Base-by-base conservation (phyloP, 1,139 yeast genomes). In the Scheffersomyces cryptocercus region DNA sequence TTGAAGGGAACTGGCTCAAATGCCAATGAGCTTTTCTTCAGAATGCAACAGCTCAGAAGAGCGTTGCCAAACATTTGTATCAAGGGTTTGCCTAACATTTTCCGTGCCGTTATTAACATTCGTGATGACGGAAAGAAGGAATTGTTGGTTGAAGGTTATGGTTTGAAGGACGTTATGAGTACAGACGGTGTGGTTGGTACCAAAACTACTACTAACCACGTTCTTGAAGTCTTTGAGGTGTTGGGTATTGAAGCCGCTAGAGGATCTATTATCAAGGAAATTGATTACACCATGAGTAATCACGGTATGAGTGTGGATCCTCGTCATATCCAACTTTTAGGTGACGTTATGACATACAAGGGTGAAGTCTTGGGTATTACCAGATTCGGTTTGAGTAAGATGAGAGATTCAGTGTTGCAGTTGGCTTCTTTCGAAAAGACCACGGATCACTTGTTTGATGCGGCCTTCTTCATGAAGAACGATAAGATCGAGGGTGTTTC, bases 241-340 rank as follows among this genome's bases (percentile, higher is more conserved):
- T 75, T 95, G 51, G 99, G 99, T 59, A 95, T 95, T 53, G 99
- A 95, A 65, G 99, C 99, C 1, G 99, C 99, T 1, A 79, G 99
- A 65, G 75, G 90, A 0, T 85, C 96, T 53, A 95, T 95, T 62
- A 87, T 93, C 61, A 84, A 84, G 52, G 99, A 95, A 73, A 93
- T 95, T 64, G 96, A 89, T 64, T 90, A 91, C 61, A 95, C 99
- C 44, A 95, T 95, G 99, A 85, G 96, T 66, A 89, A 90, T 67
- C 99, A 95, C 75, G 99, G 99, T 68, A 95, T 95, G 99, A 88
- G 96, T 65, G 98, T 95, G 45, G 99, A 95, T 75, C 99, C 99
- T 50, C 96, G 99, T 75, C 99, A 95, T 69, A 90, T 95, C 64
- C 99, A 93, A 70, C 73, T 95, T 41, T 73, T 95, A 51, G 99